Percentiles rank a stretch among this genome's conserved stretches.
Conservation (phyloP, 148 eudicot species). For the Chenopodium quinoa region DNA sequence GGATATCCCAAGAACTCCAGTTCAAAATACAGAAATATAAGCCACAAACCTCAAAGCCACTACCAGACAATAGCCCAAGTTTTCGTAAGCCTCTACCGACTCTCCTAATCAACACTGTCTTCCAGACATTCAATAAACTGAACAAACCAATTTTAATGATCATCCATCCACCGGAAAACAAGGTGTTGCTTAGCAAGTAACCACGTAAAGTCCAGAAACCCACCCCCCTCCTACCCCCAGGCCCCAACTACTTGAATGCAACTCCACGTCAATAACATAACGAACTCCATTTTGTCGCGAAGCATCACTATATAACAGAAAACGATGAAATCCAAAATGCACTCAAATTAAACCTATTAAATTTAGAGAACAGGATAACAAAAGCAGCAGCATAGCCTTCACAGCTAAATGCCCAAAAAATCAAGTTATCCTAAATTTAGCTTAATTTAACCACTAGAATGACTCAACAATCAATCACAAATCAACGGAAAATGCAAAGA, state of each 20-base stretch:
- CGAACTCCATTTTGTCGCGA: not conserved
- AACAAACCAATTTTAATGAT: not conserved
- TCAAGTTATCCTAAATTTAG: not conserved
- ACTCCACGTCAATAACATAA: not conserved
- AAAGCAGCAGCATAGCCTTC: constrained; percentile 1
- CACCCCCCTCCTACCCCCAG: not conserved
- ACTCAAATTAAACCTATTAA: not conserved
- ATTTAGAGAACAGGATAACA: not conserved
- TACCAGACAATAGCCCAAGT: not conserved
- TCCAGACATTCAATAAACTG: constrained; percentile 1
- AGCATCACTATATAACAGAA: constrained; percentile 13
- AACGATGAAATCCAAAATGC: not conserved
- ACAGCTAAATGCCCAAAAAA: constrained; percentile 3
- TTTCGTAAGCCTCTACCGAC: not conserved
- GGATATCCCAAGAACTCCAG: not conserved
- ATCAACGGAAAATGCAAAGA: not conserved
- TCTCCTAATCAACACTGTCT: not conserved
- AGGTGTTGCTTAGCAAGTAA: not conserved
- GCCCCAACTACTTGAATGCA: not conserved
- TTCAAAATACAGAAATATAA: not conserved
- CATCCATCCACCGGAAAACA: not conserved
- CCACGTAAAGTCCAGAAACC: not conserved
- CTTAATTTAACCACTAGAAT: not conserved
- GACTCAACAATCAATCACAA: constrained; percentile 6
- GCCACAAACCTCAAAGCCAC: not conserved